Evolutionary conservation across 2,329 filamentous ascomycete genomes (phyloP), one percentile per base, ranked within the genome.

Genomic region (Zarea fungicola): DNA sequence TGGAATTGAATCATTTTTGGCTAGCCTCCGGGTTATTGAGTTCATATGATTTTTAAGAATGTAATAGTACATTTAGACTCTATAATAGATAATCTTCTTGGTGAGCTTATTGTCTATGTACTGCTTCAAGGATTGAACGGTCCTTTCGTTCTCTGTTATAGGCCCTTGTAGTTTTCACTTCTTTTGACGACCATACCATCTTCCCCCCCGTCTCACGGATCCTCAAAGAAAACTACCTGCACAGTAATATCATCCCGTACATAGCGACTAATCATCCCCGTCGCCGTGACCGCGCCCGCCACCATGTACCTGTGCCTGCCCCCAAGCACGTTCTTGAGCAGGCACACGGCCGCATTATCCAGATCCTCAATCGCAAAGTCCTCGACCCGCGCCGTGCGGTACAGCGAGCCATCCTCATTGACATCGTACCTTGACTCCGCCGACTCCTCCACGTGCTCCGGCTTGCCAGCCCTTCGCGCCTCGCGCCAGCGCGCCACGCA

Each of bases 311-410:
- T 75, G 57, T 91, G 80, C 51, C 80, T 84, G 4, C 89, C 88
- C 29, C 89, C 89, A 14, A 93, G 77, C 0, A 87, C 86, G 60
- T 93, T 93, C 53, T 88, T 80, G 35, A 89, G 80, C 32, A 93
- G 74, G 65, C 92, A 89, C 1, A 89, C 90, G 0, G 88, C 88
- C 8, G 80, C 87, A 58, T 90, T 92, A 62, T 85, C 84, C 10
- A 67, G 50, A 60, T 93, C 88, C 62, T 89, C 82, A 7, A 89
- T 81, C 1, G 87, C 81, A 52, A 89, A 89, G 40, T 85, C 77
- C 54, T 79, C 76, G 1, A 58, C 56, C 3, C 57, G 59, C 6
- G 62, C 58, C 47, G 56, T 59, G 37, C 52, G 58, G 21, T 32
- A 45, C 34, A 60, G 44, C n/a, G 48, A 65, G 4, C 54, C 56